A percentile compares a stretch with the other conserved stretches of the same genome.
Evolutionary conservation across 768 basidiomycete species (phyloP).

Genomic region (Termitomyces sp.): DNA sequence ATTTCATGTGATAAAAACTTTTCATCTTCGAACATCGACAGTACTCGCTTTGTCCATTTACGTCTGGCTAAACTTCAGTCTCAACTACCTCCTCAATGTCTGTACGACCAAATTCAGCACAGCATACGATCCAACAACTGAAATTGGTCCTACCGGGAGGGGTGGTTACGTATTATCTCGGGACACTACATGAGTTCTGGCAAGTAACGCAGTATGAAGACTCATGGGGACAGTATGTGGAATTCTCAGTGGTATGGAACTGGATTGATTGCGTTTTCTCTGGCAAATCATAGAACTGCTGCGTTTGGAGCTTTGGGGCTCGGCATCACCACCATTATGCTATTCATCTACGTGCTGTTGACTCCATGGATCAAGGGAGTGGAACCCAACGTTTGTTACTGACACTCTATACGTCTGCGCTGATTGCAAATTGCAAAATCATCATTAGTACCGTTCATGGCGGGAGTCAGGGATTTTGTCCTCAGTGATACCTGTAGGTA

Average conservation of each 20-base stretch:
- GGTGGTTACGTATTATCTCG: slow-evolving; percentile 54
- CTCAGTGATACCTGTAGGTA: slow-evolving; percentile 56
- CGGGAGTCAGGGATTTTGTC: slow-evolving; percentile 65
- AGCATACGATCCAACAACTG: slow-evolving; percentile 62
- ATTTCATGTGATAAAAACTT: slow-evolving; percentile 7
- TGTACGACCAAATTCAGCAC: slow-evolving; percentile 14
- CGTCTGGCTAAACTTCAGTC: neutral
- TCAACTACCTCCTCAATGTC: slow-evolving; percentile 7
- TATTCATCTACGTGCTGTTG: slow-evolving; percentile 72
- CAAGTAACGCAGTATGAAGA: slow-evolving; percentile 32
- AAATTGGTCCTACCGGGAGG: slow-evolving; percentile 76
- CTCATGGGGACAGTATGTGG: slow-evolving; percentile 52
- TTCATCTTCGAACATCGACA: neutral
- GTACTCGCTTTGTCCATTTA: neutral
- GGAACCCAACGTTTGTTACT: slow-evolving; percentile 58
- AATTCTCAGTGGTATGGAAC: neutral
- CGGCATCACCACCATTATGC: slow-evolving; percentile 52
- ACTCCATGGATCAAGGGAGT: slow-evolving; percentile 64
- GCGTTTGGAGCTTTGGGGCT: slow-evolving; percentile 51
- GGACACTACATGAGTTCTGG: slow-evolving; percentile 48
- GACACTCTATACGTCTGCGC: neutral
- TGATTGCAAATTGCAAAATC: neutral
- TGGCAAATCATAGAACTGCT: slow-evolving; percentile 33
- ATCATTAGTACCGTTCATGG: slow-evolving; percentile 67
- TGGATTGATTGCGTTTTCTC: neutral